Conservation (phyloP, 2,329 filamentous ascomycete species). For the Microdochium trichocladiopsis region DNA sequence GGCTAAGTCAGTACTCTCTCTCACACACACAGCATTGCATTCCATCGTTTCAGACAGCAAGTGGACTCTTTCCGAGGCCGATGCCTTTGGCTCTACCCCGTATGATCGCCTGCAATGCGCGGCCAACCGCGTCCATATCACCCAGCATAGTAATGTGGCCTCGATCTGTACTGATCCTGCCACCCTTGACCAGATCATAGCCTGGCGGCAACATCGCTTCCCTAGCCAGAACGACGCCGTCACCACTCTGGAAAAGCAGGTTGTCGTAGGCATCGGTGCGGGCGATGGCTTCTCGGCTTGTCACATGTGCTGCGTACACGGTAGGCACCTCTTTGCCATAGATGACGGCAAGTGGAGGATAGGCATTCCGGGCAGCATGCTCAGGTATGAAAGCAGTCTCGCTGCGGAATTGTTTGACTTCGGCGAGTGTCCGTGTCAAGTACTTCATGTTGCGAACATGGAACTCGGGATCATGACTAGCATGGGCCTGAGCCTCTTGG, state of each 20-base stretch:
- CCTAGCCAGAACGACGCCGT: slow-evolving; percentile 80
- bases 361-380: slow-evolving; percentile 60
- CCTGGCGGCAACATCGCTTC: slow-evolving; percentile 81
- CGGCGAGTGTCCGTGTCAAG: slow-evolving; percentile 65
- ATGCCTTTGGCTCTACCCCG: slow-evolving; percentile 66
- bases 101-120: slow-evolving; percentile 61
- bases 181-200: slow-evolving; percentile 66
- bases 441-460: slow-evolving; percentile 51
- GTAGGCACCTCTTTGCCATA: slow-evolving; percentile 86
- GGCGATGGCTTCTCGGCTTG: slow-evolving; percentile 65
- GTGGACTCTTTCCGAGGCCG: slow-evolving; percentile 43
- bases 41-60: background rate
- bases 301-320: slow-evolving; percentile 72
- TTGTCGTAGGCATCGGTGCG: slow-evolving; percentile 77
- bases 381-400: slow-evolving; percentile 57
- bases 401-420: slow-evolving; percentile 67
- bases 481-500: slow-evolving; percentile 4
- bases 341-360: slow-evolving; percentile 76
- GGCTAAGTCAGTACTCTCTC: too few relatives aligned
- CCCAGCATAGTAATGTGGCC: slow-evolving; percentile 85
- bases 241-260: slow-evolving; percentile 77
- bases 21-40: too few relatives aligned
- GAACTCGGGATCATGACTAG: slow-evolving; percentile 36
- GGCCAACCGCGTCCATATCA: slow-evolving; percentile 74
- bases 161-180: slow-evolving; percentile 70